Percentiles rank a stretch among this genome's conserved stretches.
Evolutionary conservation across 345 rosid species (phyloP).

Genomic region (Balakata baccata): DNA sequence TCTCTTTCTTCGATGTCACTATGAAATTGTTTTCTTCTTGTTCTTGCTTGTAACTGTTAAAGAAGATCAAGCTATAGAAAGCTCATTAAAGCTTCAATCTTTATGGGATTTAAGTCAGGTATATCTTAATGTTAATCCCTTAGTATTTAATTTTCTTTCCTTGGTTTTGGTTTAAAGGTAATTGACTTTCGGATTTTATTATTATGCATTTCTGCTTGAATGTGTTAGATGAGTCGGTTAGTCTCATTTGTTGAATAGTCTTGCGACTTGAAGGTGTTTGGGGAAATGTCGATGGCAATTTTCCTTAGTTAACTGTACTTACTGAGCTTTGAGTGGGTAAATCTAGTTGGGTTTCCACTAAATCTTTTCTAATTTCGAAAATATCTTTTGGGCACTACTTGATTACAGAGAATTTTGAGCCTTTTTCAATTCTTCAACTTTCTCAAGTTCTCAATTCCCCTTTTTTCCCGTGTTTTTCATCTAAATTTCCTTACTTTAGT

Average conservation of each 20-base stretch:
- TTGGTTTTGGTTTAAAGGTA: not conserved
- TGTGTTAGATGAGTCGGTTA: not conserved
- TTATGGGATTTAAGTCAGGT: conserved; percentile 5
- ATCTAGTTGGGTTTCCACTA: not conserved
- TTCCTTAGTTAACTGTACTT: not conserved
- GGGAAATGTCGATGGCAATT: not conserved
- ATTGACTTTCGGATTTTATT: not conserved
- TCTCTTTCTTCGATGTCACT: not conserved
- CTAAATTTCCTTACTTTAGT: conserved; percentile 22
- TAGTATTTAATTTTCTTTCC: not conserved
- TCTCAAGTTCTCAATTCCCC: not conserved
- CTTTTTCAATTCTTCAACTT: not conserved
- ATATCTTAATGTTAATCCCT: not conserved
- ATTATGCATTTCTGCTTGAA: not conserved
- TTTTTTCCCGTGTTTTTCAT: not conserved
- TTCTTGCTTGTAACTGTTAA: not conserved
- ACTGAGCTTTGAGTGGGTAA: not conserved
- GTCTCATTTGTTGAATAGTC: not conserved
- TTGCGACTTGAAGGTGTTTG: not conserved
- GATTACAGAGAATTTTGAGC: not conserved
- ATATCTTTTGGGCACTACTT: too few species aligned
- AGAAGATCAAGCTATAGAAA: not conserved
- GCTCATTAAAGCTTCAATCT: not conserved
- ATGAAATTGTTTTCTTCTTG: not conserved
- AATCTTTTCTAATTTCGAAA: too few species aligned